A percentile compares a stretch with the other conserved stretches of the same genome.
phyloP scores from a whole-genome alignment of 2,329 filamentous ascomycete genomes.

The Sclerotinia trifoliorum region DNA sequence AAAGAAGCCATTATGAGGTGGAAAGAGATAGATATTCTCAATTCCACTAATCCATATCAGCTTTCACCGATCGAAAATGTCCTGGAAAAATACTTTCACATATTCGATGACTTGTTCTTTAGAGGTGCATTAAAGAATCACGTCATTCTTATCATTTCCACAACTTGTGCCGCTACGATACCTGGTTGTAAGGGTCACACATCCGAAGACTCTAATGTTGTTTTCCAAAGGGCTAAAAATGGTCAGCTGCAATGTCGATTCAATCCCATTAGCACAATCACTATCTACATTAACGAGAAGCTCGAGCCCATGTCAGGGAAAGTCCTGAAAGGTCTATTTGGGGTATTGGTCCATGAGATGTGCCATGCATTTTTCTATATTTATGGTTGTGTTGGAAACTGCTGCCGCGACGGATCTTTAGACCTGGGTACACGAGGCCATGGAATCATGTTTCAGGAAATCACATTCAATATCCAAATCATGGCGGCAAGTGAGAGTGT shows the following conservation, averaged over 20 bases:
- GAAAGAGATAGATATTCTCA: neutral
- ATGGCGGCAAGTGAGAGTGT: neutral
- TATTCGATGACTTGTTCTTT: slow-evolving; percentile 10
- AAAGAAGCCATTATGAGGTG: neutral
- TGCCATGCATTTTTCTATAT: slow-evolving; percentile 10
- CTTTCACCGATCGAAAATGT: neutral
- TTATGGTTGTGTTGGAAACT: neutral
- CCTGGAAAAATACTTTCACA: slow-evolving; percentile 1
- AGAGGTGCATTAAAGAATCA: neutral
- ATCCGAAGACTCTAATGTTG: neutral
- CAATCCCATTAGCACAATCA: neutral
- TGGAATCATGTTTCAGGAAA: slow-evolving; percentile 7
- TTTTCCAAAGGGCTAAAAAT: neutral
- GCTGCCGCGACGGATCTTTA: neutral
- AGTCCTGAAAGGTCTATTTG: neutral
- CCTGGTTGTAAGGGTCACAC: neutral
- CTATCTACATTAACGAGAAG: neutral
- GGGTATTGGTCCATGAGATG: slow-evolving; percentile 6
- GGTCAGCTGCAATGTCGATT: neutral
- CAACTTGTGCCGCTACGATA: too few species aligned
- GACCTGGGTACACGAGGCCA: neutral
- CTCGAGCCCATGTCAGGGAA: neutral
- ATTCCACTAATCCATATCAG: neutral
- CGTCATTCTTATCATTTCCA: neutral
- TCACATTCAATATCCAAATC: neutral